Percentiles rank a stretch among this genome's conserved stretches.
Conservation (phyloP, 1,284 basidiomycete species). For the Ustilago hordei region DNA sequence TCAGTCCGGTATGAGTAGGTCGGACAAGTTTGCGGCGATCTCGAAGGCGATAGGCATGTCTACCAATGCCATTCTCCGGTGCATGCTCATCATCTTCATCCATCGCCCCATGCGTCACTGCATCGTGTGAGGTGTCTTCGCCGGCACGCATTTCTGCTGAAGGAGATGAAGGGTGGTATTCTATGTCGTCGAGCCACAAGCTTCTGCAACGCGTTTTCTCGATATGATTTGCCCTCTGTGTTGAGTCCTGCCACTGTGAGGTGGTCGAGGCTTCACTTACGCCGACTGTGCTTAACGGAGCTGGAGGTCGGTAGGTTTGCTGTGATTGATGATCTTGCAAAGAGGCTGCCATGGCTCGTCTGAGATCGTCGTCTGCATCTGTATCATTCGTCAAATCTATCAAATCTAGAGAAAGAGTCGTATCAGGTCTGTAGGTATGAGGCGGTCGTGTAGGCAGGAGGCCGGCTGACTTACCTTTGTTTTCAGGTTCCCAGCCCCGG, state of each 20-base stretch:
- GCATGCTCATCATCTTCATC: neutral
- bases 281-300: constrained; percentile 39
- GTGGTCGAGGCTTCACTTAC: constrained; percentile 27
- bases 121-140: neutral
- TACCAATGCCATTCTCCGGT: neutral
- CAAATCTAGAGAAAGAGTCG: constrained; percentile 13
- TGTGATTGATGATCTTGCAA: constrained; percentile 40
- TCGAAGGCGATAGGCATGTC: constrained; percentile 21
- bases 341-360: constrained; percentile 45
- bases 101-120: neutral
- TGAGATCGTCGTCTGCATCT: constrained; percentile 43
- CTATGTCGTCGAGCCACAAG: neutral
- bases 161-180: neutral
- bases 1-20: constrained; percentile 7
- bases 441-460: neutral
- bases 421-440: neutral
- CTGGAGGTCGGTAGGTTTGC: constrained; percentile 26
- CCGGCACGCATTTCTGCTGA: neutral
- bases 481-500: constrained; percentile 16
- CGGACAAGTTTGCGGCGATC: constrained; percentile 19
- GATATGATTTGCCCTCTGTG: neutral
- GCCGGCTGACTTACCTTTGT: constrained; percentile 19
- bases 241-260: neutral
- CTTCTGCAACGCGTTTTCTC: neutral
- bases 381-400: constrained; percentile 48